These are phyloP conservation scores for Aspergillus sergii DNA, from an alignment of 2,329 filamentous ascomycete species.

Conservation along the genomic window DNA sequence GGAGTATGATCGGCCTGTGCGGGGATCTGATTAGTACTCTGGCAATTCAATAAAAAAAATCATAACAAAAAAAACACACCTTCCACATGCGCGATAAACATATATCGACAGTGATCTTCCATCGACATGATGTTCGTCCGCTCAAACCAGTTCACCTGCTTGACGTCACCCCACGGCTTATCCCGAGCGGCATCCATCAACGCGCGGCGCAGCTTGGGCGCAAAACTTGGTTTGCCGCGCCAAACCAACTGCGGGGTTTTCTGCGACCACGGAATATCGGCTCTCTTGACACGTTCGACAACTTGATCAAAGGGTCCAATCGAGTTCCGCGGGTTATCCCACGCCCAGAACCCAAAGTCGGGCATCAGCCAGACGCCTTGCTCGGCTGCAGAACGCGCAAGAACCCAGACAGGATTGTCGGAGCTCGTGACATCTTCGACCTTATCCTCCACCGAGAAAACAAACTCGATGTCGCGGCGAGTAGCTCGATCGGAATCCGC, in stretches of 20 bases:
- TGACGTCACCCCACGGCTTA: slow-evolving; percentile 52
- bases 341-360: slow-evolving; percentile 56
- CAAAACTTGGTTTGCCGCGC: slow-evolving; percentile 50
- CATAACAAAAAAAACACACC: slow-evolving; percentile 33
- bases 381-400: slow-evolving; percentile 42
- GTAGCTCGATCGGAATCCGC: slow-evolving; percentile 35
- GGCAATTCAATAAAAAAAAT: neutral
- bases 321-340: slow-evolving; percentile 42
- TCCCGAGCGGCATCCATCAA: slow-evolving; percentile 43
- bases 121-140: slow-evolving; percentile 50
- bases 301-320: slow-evolving; percentile 43
- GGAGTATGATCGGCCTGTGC: slow-evolving; percentile 45
- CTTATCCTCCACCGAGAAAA: slow-evolving; percentile 47
- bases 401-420: slow-evolving; percentile 47
- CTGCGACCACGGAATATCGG: slow-evolving; percentile 33
- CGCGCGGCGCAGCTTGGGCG: slow-evolving; percentile 43
- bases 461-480: slow-evolving; percentile 51
- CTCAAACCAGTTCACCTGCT: slow-evolving; percentile 43
- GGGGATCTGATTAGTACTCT: neutral
- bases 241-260: slow-evolving; percentile 52
- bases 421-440: slow-evolving; percentile 45
- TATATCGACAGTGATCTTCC: slow-evolving; percentile 56
- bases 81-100: slow-evolving; percentile 57
- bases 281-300: slow-evolving; percentile 32
- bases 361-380: slow-evolving; percentile 54